These are phyloP conservation scores for Lentinus polychrous DNA, from an alignment of 1,284 basidiomycete species.

Conservation along the genomic window DNA sequence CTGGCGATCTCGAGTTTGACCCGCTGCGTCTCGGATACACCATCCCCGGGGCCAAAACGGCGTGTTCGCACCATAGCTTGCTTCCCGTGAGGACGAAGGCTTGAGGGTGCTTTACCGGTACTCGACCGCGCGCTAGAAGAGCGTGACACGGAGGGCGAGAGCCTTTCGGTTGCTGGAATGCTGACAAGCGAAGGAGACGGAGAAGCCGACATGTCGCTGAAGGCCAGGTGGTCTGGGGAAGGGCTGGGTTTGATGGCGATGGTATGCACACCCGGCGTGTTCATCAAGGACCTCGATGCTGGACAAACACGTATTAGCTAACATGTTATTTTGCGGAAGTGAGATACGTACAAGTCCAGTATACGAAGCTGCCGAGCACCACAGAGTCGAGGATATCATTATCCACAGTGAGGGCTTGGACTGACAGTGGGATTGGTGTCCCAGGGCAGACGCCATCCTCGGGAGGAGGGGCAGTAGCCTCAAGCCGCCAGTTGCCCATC, in stretches of 20 bases:
- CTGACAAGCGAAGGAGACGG: neutral
- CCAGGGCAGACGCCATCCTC: conserved; percentile 25
- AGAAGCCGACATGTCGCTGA: neutral
- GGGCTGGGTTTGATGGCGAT: neutral
- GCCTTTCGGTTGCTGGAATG: neutral
- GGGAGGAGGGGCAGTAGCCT: conserved; percentile 46
- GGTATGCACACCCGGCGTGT: neutral
- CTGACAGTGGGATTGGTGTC: conserved; percentile 42
- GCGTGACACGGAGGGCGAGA: conserved; percentile 7
- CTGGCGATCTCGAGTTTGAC: conserved; percentile 52
- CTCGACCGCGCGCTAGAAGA: conserved; percentile 12
- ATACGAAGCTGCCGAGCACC: conserved; percentile 68
- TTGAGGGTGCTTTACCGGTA: conserved; percentile 8
- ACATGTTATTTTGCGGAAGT: neutral
- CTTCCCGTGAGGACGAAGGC: conserved; percentile 14
- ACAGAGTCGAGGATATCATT: conserved; percentile 53
- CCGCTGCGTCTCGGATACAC: conserved; percentile 33
- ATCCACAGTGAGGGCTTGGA: conserved; percentile 54
- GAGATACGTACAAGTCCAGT: conserved; percentile 40
- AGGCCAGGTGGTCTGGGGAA: neutral
- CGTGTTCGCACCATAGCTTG: conserved; percentile 32
- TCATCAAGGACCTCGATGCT: neutral
- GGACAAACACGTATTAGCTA: neutral
- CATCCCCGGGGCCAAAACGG: conserved; percentile 23
- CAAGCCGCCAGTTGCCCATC: conserved; percentile 52